phyloP scores from a whole-genome alignment of 371 early-diverging fungal species.

The Cokeromyces recurvatus region DNA sequence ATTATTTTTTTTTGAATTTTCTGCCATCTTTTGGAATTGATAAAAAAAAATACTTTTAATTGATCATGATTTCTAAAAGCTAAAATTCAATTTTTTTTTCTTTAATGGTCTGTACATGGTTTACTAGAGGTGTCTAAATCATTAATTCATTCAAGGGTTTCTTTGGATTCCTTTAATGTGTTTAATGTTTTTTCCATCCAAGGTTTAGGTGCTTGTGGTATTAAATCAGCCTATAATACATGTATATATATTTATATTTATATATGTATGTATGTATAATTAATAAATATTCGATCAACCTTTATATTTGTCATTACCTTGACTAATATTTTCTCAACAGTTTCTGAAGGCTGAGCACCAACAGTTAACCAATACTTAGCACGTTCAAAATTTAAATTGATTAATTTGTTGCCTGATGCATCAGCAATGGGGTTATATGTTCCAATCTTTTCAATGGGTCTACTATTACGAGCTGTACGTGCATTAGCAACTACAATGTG shows the following conservation, averaged over 20 bases:
- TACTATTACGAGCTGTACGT: slow-evolving; percentile 78
- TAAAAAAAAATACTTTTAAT: no score
- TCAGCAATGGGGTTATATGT: slow-evolving; percentile 88
- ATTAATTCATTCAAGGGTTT: slow-evolving; percentile 1
- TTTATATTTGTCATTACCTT: slow-evolving; percentile 65
- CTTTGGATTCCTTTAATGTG: slow-evolving; percentile 27
- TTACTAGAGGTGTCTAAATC: no score
- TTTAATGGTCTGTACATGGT: no score
- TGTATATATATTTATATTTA: not conserved
- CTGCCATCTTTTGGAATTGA: no score
- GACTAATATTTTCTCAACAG: slow-evolving; percentile 83
- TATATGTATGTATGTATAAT: not conserved
- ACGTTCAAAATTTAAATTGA: slow-evolving; percentile 83
- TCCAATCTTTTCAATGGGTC: slow-evolving; percentile 90
- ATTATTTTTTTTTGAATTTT: no score
- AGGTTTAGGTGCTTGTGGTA: slow-evolving; percentile 56
- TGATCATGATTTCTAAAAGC: no score
- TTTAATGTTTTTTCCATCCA: slow-evolving; percentile 53
- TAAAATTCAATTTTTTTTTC: no score
- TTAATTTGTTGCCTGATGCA: slow-evolving; percentile 69
- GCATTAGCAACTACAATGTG: slow-evolving; percentile 91
- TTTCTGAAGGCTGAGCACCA: slow-evolving; percentile 90
- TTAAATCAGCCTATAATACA: slow-evolving; percentile 48
- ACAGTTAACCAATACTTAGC: slow-evolving; percentile 95
- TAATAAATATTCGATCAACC: not conserved